Conservation (phyloP, 1,139 yeast genomes). For the Nematodospora anomalae region DNA sequence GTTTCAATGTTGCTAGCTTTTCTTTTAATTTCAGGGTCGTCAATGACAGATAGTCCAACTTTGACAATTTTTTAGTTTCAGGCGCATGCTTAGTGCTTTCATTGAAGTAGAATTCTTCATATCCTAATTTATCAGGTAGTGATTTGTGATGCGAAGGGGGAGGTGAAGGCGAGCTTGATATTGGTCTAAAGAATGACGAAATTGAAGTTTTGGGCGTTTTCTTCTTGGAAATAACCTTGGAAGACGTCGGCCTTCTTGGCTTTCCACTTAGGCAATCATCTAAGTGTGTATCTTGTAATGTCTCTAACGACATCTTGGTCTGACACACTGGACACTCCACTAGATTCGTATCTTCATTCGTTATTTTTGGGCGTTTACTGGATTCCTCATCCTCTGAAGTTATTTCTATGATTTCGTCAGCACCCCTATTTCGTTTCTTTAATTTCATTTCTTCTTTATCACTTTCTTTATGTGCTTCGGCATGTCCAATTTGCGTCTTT, state of each 20-base stretch:
- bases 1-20: slow-evolving; percentile 51
- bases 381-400: slow-evolving; percentile 8
- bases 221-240: slow-evolving; percentile 11
- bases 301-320: slow-evolving; percentile 52
- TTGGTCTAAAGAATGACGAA: slow-evolving; percentile 35
- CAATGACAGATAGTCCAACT: slow-evolving; percentile 60
- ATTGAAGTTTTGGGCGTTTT: slow-evolving; percentile 19
- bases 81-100: slow-evolving; percentile 28
- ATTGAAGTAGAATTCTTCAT: slow-evolving; percentile 34
- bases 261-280: slow-evolving; percentile 59
- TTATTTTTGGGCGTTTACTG: neutral
- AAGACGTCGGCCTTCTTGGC: slow-evolving; percentile 7
- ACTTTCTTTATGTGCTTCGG: neutral
- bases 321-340: slow-evolving; percentile 75
- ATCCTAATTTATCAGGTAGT: slow-evolving; percentile 16
- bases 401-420: slow-evolving; percentile 6
- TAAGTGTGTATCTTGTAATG: slow-evolving; percentile 66
- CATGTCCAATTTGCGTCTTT: neutral
- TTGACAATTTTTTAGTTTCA: slow-evolving; percentile 45
- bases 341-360: slow-evolving; percentile 18
- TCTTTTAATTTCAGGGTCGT: slow-evolving; percentile 63
- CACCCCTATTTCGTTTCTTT: slow-evolving; percentile 1
- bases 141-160: neutral
- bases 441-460: neutral
- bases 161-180: slow-evolving; percentile 6